Base-by-base conservation (phyloP, 1,139 yeast genomes). In the Blastobotrys elegans region DNA sequence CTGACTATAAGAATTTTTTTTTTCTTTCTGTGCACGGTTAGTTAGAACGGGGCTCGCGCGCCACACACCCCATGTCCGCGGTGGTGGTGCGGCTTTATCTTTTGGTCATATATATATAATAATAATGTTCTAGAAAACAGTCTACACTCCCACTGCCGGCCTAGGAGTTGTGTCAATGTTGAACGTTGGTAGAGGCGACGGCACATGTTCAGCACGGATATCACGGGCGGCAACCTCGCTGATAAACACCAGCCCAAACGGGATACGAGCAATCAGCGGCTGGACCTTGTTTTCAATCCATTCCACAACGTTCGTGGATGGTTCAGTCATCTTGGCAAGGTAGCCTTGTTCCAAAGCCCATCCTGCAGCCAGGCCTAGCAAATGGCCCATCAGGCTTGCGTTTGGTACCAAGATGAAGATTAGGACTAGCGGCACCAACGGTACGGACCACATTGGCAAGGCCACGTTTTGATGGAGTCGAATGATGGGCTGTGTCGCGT, bases 301-400 rank as follows among this genome's bases (percentile, higher is more conserved):
- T 53, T 80, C 74, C 17, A 88, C 75, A 1, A 78, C 74, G 55
- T 74, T 68, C 51, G 83, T 76, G 8, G 96, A 92, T 2, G 89
- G 87, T 53, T 76, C 72, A 21, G 72, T 76, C 59, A 83, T 67
- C 38, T 71, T 63, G 38, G 71, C 71, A 50, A 88, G 67, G 50
- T 73, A 65, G 11, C 84, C 92, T 59, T 73, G 66, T 2, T 77
- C 85, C 60, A 84, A 43, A 16, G 65, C 22, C 58, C 72, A 77
- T 11, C 89, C 89, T 43, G 71, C 75, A 37, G 62, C 60, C 55
- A 76, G 67, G 18, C 76, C 87, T 40, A 72, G 73, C 39, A 68
- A 64, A 63, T 89, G 96, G 21, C 96, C 95, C 56, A 82, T 68
- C 56, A 88, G 81, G 46, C 92, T 82, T 10, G 90, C 73, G 10